These are phyloP conservation scores for Codiaeum variegatum DNA, from an alignment of 441 rosid species.

Conservation along the genomic window DNA sequence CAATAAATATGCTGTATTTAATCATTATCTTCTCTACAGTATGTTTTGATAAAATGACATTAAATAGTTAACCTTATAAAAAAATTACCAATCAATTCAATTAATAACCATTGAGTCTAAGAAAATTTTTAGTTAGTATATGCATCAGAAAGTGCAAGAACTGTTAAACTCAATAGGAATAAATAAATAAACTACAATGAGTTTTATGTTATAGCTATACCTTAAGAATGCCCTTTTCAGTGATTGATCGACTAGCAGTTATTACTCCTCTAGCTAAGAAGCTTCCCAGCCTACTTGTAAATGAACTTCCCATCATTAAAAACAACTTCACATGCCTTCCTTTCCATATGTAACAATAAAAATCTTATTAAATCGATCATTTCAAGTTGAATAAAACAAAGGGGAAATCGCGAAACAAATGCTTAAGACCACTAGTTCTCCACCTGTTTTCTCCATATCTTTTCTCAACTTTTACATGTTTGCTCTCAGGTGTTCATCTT, in stretches of 20 bases:
- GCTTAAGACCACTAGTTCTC: constrained; percentile 78
- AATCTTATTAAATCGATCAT: constrained; percentile 17
- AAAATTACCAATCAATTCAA: no score
- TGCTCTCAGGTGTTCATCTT: constrained; percentile 59
- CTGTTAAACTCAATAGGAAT: neutral
- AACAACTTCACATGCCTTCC: constrained; percentile 72
- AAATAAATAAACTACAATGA: neutral
- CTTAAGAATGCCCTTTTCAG: constrained; percentile 71
- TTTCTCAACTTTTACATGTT: constrained; percentile 72
- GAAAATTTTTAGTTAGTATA: no score
- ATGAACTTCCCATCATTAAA: constrained; percentile 56
- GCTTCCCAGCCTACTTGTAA: constrained; percentile 62
- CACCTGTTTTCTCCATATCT: constrained; percentile 82
- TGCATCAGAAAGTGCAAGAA: no score
- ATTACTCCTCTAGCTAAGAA: constrained; percentile 97
- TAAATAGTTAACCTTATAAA: no score
- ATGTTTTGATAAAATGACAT: no score
- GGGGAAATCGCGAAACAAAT: constrained; percentile 22
- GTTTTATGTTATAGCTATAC: constrained; percentile 28
- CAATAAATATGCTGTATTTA: no score
- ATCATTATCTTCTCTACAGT: no score
- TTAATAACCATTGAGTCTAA: no score
- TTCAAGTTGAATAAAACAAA: neutral
- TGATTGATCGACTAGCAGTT: constrained; percentile 73
- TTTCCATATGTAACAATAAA: constrained; percentile 55